A percentile compares a stretch with the other conserved stretches of the same genome.
phyloP scores from a whole-genome alignment of 768 basidiomycete species.

The Naematelia aurantialba region DNA sequence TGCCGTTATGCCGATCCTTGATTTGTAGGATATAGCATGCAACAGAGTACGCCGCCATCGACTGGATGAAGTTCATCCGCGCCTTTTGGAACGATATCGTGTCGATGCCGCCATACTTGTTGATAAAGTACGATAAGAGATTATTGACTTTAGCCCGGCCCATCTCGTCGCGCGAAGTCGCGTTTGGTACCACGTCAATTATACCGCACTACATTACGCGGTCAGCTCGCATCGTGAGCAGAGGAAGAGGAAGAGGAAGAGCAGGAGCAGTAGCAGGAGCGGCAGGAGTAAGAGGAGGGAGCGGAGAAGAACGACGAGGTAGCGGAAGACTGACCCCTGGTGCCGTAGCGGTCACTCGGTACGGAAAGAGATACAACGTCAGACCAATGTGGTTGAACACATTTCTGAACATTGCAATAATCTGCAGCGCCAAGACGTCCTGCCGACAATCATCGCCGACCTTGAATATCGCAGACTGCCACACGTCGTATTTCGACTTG shows the following conservation, averaged over 20 bases:
- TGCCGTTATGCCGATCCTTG: slow-evolving; percentile 98
- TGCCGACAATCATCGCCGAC: slow-evolving; percentile 99
- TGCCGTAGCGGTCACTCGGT: slow-evolving; percentile 92
- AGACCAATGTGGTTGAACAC: slow-evolving; percentile 85
- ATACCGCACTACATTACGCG: slow-evolving; percentile 75
- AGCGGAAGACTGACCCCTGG: slow-evolving; percentile 69
- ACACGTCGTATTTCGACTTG: slow-evolving; percentile 67
- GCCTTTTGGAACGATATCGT: slow-evolving; percentile 86
- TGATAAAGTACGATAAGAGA: slow-evolving; percentile 84
- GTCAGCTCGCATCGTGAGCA: too few relatives aligned
- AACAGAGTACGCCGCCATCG: slow-evolving; percentile 98
- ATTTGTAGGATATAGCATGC: slow-evolving; percentile 97
- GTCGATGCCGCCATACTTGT: slow-evolving; percentile 87
- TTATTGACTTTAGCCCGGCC: slow-evolving; percentile 97
- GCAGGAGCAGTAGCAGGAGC: too few relatives aligned
- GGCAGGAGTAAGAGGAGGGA: too few relatives aligned
- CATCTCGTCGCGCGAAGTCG: slow-evolving; percentile 99
- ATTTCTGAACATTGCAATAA: slow-evolving; percentile 99
- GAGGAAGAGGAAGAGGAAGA: too few relatives aligned
- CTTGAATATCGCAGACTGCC: slow-evolving; percentile 99
- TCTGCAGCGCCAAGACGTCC: slow-evolving; percentile 92
- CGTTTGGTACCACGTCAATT: slow-evolving; percentile 95
- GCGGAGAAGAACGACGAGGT: too few relatives aligned
- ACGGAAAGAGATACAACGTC: slow-evolving; percentile 87
- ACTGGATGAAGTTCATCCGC: slow-evolving; percentile 92